These are phyloP conservation scores for Endogone sp. DNA, from an alignment of 192 early-diverging fungal genomes.

Conservation along the genomic window DNA sequence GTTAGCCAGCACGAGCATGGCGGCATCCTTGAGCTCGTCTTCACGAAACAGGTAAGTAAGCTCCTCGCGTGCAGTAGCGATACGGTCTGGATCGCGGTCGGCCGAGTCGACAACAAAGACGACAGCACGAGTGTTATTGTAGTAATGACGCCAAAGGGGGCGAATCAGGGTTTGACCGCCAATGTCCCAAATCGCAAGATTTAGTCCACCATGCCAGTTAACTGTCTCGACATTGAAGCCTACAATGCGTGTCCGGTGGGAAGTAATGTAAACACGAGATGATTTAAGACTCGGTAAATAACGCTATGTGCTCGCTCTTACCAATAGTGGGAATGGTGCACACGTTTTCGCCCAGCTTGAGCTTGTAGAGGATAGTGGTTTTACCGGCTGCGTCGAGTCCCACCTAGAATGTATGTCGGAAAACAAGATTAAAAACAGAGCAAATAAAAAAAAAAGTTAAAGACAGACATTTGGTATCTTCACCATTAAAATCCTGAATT, in stretches of 20 bases:
- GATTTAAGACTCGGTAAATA: background rate
- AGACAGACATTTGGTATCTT: background rate
- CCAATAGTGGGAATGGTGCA: slow-evolving; percentile 99
- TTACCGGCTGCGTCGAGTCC: slow-evolving; percentile 94
- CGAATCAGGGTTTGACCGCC: slow-evolving; percentile 99
- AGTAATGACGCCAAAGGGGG: slow-evolving; percentile 92
- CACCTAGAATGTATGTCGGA: slow-evolving; percentile 95
- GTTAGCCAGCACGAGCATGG: slow-evolving; percentile 56
- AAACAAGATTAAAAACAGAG: slow-evolving; percentile 31
- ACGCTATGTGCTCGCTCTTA: slow-evolving; percentile 28
- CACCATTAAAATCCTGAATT: too few species aligned
- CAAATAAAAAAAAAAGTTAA: background rate
- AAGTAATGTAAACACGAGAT: background rate
- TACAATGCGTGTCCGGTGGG: too few species aligned
- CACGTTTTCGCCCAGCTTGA: slow-evolving; percentile 98
- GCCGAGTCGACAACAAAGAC: too few species aligned
- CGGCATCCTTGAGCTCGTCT: slow-evolving; percentile 49
- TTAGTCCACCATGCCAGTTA: slow-evolving; percentile 93
- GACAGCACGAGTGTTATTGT: too few species aligned
- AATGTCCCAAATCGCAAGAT: slow-evolving; percentile 98
- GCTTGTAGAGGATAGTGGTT: slow-evolving; percentile 99
- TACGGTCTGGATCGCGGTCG: too few species aligned
- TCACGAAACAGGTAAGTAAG: slow-evolving; percentile 52
- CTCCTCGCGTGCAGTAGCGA: slow-evolving; percentile 18
- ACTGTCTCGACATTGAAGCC: slow-evolving; percentile 99